phyloP scores from a whole-genome alignment of 108 stramenopile species.

The Cyclostephanos tholiformis region DNA sequence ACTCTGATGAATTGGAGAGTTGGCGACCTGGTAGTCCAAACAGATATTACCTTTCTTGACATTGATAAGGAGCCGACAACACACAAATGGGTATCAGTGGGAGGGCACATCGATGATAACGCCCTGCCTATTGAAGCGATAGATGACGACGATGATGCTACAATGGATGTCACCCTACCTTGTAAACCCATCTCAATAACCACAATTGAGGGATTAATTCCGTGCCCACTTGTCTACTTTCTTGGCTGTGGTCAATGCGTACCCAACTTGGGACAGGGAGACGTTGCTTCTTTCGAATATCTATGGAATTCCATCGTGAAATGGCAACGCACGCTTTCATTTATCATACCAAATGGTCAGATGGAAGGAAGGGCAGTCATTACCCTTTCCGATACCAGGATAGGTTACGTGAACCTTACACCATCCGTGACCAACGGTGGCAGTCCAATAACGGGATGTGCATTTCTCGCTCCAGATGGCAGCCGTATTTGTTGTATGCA shows the following conservation, averaged over 20 bases:
- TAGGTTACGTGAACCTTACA: conserved; percentile 21
- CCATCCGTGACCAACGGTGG: neutral
- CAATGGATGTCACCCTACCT: conserved; percentile 51
- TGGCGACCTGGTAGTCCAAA: conserved; percentile 46
- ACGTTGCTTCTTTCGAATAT: conserved; percentile 64
- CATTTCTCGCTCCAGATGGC: conserved; percentile 40
- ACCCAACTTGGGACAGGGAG: conserved; percentile 49
- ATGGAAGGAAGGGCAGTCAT: conserved; percentile 7
- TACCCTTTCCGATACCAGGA: conserved; percentile 25
- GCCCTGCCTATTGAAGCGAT: conserved; percentile 34
- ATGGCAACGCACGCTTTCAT: conserved; percentile 16
- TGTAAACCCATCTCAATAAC: conserved; percentile 62
- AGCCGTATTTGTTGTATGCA: conserved; percentile 31
- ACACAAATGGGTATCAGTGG: conserved; percentile 53
- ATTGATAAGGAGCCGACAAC: conserved; percentile 60
- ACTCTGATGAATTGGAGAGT: conserved; percentile 48
- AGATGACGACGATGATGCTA: conserved; percentile 54
- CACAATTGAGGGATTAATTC: conserved; percentile 65
- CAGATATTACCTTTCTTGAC: conserved; percentile 63
- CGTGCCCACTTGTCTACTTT: conserved; percentile 83
- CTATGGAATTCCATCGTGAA: conserved; percentile 62
- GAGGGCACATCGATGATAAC: conserved; percentile 27
- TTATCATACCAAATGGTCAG: neutral
- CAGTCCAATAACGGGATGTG: conserved; percentile 26
- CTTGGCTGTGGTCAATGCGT: conserved; percentile 23